Conservation (phyloP, 331 rosid species). For the Ulmus americana region DNA sequence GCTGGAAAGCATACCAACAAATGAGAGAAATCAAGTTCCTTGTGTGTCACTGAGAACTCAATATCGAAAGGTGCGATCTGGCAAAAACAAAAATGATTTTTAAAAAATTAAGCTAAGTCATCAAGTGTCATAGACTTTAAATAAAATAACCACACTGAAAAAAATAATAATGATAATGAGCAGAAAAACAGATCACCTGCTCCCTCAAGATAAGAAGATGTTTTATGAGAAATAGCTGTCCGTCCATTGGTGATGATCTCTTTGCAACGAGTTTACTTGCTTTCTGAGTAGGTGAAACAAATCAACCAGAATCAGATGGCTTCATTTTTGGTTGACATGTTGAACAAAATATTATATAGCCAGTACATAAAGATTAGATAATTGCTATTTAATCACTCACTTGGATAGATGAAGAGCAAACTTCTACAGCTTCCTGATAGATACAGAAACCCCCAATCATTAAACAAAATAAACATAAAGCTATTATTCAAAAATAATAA, state of each 20-base stretch:
- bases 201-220: conserved; percentile 92
- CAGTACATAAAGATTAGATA: conserved; percentile 3
- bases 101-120: background rate
- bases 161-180: background rate
- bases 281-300: conserved; percentile 49
- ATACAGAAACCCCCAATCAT: conserved; percentile 10
- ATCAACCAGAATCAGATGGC: background rate
- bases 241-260: conserved; percentile 92
- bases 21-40: conserved; percentile 99
- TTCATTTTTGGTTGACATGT: background rate
- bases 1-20: conserved; percentile 71
- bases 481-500: background rate
- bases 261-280: conserved; percentile 85
- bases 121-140: conserved; percentile 8
- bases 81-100: conserved; percentile 11
- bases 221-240: conserved; percentile 93
- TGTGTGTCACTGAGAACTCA: conserved; percentile 90
- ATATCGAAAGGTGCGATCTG: conserved; percentile 94
- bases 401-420: conserved; percentile 86
- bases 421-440: conserved; percentile 91
- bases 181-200: conserved; percentile 52
- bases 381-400: conserved; percentile 35
- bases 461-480: conserved; percentile 16
- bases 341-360: background rate
- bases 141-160: conserved; percentile 12